These are phyloP conservation scores for Sporothrix euskadiensis DNA, from an alignment of 2,329 filamentous ascomycete genomes.

Conservation along the genomic window DNA sequence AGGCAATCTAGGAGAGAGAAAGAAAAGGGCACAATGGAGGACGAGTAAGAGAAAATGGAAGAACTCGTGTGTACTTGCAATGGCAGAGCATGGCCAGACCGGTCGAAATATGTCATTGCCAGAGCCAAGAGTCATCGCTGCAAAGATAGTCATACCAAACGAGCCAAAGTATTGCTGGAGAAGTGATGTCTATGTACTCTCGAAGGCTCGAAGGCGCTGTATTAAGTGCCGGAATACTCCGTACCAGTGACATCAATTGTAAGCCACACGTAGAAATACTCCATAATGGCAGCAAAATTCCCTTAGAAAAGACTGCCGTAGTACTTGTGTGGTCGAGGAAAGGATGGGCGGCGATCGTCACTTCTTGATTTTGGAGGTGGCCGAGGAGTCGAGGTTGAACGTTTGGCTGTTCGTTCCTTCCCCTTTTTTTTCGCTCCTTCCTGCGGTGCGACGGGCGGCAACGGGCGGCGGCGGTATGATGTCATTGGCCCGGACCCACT, in stretches of 20 bases:
- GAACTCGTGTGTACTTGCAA: neutral
- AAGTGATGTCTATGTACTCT: neutral
- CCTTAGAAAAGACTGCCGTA: neutral
- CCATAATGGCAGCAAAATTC: neutral
- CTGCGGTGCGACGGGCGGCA: neutral
- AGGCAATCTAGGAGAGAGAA: neutral
- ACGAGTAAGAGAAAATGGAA: neutral
- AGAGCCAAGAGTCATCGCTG: neutral
- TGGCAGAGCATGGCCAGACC: neutral
- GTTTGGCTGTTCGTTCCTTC: neutral
- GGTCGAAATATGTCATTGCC: neutral
- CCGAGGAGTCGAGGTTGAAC: neutral
- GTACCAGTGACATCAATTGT: neutral
- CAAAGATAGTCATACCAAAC: neutral
- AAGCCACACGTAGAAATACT: neutral
- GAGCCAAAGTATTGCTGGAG: neutral
- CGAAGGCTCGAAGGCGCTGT: neutral
- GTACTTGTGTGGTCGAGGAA: neutral
- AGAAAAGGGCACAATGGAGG: neutral
- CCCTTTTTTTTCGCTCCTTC: neutral
- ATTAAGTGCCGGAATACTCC: neutral
- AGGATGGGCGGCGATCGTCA: neutral
- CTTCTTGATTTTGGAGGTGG: constrained; percentile 1
- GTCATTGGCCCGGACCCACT: constrained; percentile 24
- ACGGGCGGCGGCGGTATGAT: constrained; percentile 19